Conservation (phyloP, 1,139 yeast species). For the Magnusiomyces fungicola region DNA sequence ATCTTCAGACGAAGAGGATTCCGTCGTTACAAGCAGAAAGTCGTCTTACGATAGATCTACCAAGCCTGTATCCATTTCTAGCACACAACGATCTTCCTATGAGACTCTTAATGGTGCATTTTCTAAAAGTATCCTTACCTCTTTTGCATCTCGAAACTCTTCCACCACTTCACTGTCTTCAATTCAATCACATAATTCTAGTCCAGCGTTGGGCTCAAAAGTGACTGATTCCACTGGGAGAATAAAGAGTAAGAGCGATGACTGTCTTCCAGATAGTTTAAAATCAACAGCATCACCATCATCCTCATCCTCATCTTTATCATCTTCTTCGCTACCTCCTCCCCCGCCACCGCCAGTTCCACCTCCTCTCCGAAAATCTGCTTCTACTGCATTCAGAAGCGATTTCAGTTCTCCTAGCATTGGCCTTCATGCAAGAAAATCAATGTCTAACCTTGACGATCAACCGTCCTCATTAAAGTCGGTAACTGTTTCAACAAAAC, state of each 20-base stretch:
- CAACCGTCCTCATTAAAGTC: neutral
- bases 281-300: neutral
- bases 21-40: neutral
- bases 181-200: neutral
- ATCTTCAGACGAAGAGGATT: neutral
- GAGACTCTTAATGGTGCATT: neutral
- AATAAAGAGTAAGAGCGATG: neutral
- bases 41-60: neutral
- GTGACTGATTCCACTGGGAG: neutral
- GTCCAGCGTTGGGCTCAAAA: neutral
- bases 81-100: neutral
- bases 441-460: slow-evolving; percentile 5
- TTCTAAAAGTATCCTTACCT: neutral
- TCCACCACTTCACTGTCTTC: neutral
- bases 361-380: slow-evolving; percentile 12
- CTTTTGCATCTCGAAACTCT: neutral
- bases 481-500: slow-evolving; percentile 16
- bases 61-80: neutral
- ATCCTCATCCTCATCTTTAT: neutral
- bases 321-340: neutral
- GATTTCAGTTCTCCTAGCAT: neutral
- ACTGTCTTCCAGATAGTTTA: neutral
- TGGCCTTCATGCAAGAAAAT: neutral
- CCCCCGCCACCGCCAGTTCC: slow-evolving; percentile 5
- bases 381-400: slow-evolving; percentile 10